phyloP scores from a whole-genome alignment of 495 filamentous ascomycete species.

The Xylaria bambusicola region DNA sequence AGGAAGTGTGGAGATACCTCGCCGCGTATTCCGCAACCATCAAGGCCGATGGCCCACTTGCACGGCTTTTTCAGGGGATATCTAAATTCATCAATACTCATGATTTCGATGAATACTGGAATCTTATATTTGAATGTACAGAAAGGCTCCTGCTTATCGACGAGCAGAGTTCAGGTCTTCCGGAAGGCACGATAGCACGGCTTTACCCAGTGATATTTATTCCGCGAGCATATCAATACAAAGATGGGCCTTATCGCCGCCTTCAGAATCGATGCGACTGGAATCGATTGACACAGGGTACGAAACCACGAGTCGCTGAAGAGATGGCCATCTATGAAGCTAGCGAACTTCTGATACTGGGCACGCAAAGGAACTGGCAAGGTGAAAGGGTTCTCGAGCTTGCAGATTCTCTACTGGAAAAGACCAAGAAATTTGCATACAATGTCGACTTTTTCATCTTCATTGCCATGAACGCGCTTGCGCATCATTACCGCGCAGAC shows the following conservation, averaged over 20 bases:
- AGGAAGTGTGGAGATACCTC: constrained; percentile 35
- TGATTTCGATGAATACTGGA: constrained; percentile 36
- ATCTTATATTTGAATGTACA: constrained; percentile 34
- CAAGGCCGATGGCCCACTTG: constrained; percentile 24
- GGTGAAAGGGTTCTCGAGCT: constrained; percentile 30
- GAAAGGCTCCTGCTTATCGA: constrained; percentile 31
- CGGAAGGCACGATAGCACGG: constrained; percentile 29
- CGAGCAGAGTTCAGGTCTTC: constrained; percentile 31
- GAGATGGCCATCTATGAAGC: constrained; percentile 31
- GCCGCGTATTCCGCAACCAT: constrained; percentile 30
- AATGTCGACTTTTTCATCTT: constrained; percentile 33
- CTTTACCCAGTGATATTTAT: constrained; percentile 34
- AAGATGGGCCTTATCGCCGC: constrained; percentile 26
- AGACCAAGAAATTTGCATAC: constrained; percentile 30
- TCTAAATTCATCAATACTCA: constrained; percentile 33
- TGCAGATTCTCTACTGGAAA: constrained; percentile 31
- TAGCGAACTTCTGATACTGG: constrained; percentile 30
- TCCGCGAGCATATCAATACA: constrained; percentile 33
- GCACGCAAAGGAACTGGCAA: constrained; percentile 29
- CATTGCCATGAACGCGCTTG: constrained; percentile 31
- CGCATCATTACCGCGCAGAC: constrained; percentile 30
- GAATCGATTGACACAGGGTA: constrained; percentile 22
- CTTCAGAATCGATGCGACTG: constrained; percentile 33
- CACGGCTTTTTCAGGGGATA: constrained; percentile 31
- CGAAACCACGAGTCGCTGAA: constrained; percentile 31